Evolutionary conservation across 257 asterid species (phyloP), one percentile per base, ranked within the genome.

Genomic region (Gentiana macrophylla): DNA sequence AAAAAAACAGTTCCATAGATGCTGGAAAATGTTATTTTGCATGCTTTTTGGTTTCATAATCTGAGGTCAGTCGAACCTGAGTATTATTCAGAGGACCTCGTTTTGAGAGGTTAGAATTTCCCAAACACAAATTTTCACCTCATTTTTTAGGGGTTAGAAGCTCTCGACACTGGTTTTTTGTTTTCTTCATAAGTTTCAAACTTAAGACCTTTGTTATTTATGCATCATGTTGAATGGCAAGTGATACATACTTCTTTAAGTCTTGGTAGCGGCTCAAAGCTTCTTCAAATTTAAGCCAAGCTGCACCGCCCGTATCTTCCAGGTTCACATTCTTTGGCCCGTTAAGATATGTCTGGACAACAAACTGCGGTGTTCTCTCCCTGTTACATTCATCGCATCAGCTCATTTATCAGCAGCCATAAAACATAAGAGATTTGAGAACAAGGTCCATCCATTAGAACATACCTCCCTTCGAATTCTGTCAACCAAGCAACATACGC

Each of bases 401-500:
- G 59, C 52, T 57, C 8, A 56, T 9, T 44, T 43, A 35, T 12
- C 58, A 49, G 10, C 37, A 24, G 24, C 24, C 24, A 24, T 24
- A 24, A 24, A 24, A 24, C 24, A 24, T 24, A 24, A 24, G 24
- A 24, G 24, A 24, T 24, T 24, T 24, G 24, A 24, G 24, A 24
- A 24, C 24, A 24, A 24, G 24, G 24, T 24, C 24, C 24, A 24
- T 24, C 24, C 0, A 24, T 24, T 24, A 24, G 24, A 1, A 57
- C 59, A 15, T 70, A 91, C 98, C 89, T 83, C 75, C 95, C 94
- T 59, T 91, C 89, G n/a, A 88, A 91, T 52, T 88, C 74, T 53
- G 94, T 83, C 62, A 91, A 64, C 96, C 95, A 91, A 53, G 73
- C 71, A 75, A 91, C 66, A 66, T 91, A 91, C 63, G 97, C 97